Base-by-base conservation (phyloP, 192 early-diverging fungal genomes). In the Pilaira anomala region DNA sequence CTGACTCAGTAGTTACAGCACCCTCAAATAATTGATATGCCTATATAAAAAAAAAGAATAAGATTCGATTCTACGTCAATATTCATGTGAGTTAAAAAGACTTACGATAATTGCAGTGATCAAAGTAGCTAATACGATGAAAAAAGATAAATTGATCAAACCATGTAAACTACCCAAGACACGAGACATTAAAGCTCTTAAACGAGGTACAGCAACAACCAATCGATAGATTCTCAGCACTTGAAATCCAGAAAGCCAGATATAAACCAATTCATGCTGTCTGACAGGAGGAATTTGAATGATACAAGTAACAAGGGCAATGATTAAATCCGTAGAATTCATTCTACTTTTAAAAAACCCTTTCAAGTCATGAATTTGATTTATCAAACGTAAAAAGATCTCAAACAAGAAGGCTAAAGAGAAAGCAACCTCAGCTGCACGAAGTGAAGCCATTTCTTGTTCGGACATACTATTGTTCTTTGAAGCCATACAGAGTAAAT, bases 91-190 rank as follows among this genome's bases (percentile, higher is more conserved):
- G 5, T 40, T 40, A 5, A 40, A 46, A 42, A 24, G 2, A 75
- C 78, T 79, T 63, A 83, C 81, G 44, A 82, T 71, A 53, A 84
- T 77, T 22, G 79, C 74, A 8, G 68, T 66, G 14, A 86, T 51
- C 30, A 83, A 75, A 25, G 72, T 79, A 21, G 73, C 54, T 30
- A 86, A 30, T 19, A 78, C 57, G 18, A 84, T 84, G 56, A 84
- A 84, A n/a, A 83, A 78, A 0, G 80, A 58, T 62, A 86, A 72
- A 50, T 83, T 86, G 33, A 84, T 58, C 2, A 86, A 58, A 80
- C 84, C 84, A 33, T 73, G 67, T 25, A 80, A 79, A 54, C 77
- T 80, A 61, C 83, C 83, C 24, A 85, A 69, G 1, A 85, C 76
- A 42, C 77, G 68, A 49, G 72, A 67, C 63, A 85, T 73, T 58